Conservation (phyloP, 495 filamentous ascomycete species). For the Gamarada debralockiae region DNA sequence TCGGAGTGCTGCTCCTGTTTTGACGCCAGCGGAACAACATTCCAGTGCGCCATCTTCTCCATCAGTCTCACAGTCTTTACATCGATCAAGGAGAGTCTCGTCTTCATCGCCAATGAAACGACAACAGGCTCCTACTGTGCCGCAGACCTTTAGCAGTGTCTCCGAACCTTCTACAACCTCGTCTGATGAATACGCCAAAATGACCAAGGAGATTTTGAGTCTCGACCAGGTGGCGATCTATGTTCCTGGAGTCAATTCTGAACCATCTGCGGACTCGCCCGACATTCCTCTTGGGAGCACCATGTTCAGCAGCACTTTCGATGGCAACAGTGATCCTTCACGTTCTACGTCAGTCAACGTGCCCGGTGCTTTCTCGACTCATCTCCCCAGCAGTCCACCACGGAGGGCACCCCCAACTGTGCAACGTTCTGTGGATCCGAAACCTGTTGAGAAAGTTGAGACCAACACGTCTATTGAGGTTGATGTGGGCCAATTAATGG, state of each 20-base stretch:
- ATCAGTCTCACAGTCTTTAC: background rate
- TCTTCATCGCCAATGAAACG: background rate
- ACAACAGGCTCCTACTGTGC: conserved; percentile 17
- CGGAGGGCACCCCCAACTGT: background rate
- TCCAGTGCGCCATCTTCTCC: background rate
- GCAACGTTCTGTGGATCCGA: conserved; percentile 1
- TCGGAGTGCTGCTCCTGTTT: background rate
- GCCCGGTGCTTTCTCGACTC: conserved; percentile 52
- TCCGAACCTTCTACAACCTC: conserved; percentile 23
- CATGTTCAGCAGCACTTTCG: conserved; percentile 20
- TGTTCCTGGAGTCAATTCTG: conserved; percentile 19
- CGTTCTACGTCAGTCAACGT: conserved; percentile 41
- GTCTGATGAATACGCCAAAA: conserved; percentile 17
- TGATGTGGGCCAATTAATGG: conserved; percentile 48
- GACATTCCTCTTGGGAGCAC: conserved; percentile 1
- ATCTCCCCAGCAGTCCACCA: conserved; percentile 9
- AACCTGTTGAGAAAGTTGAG: background rate
- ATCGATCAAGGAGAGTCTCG: background rate
- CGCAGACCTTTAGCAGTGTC: conserved; percentile 16
- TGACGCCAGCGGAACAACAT: background rate
- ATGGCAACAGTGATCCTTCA: conserved; percentile 19
- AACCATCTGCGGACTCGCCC: background rate
- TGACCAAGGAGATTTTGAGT: conserved; percentile 31
- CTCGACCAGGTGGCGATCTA: conserved; percentile 30
- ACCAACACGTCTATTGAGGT: conserved; percentile 45